These are phyloP conservation scores for Rhizophagus clarus DNA, from an alignment of 192 early-diverging fungal species.

Conservation along the genomic window DNA sequence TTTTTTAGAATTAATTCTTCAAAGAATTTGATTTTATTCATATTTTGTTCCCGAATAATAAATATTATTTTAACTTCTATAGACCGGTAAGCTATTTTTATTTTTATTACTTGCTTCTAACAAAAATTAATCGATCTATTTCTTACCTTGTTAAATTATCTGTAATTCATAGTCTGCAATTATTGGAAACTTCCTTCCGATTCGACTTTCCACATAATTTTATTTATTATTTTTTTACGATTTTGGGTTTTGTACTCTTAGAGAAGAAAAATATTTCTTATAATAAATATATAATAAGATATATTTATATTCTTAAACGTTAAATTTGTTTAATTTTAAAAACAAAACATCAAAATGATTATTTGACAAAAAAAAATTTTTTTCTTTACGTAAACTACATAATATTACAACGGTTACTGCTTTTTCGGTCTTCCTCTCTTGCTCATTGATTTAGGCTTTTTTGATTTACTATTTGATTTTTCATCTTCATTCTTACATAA, in stretches of 20 bases:
- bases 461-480: background rate
- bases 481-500: background rate
- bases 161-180: slow-evolving; percentile 49
- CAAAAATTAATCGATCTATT: background rate
- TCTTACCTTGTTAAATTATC: background rate
- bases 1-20: background rate
- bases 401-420: background rate
- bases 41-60: too few species aligned
- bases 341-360: background rate
- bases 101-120: background rate
- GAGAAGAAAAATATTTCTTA: background rate
- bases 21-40: background rate
- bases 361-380: background rate
- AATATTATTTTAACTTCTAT: background rate
- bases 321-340: too few species aligned
- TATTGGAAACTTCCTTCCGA: slow-evolving; percentile 73
- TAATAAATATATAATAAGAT: background rate
- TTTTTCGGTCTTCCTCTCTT: background rate
- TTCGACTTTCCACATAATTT: slow-evolving; percentile 36
- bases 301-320: background rate
- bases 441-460: background rate
- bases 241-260: background rate
- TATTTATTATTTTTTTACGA: background rate
- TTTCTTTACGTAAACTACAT: background rate
- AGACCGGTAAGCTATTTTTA: slow-evolving; percentile 23